These are phyloP conservation scores for Citropsis articulata DNA, from an alignment of 345 rosid genomes.

Conservation along the genomic window DNA sequence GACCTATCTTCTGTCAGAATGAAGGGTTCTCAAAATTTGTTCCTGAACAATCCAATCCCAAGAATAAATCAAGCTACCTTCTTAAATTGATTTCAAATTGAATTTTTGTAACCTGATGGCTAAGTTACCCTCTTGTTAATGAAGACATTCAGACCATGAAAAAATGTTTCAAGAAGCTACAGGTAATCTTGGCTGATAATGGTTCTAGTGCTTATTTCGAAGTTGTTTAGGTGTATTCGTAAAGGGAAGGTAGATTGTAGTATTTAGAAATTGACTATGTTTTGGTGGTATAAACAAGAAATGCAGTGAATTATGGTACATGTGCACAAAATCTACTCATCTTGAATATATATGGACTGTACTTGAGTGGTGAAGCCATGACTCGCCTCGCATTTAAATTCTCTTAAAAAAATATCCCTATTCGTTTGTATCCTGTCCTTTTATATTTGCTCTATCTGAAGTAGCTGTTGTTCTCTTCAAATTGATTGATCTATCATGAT, in stretches of 20 bases:
- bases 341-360: background rate
- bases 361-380: background rate
- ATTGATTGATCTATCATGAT: background rate
- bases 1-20: background rate
- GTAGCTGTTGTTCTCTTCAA: background rate
- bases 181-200: background rate
- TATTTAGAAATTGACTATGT: background rate
- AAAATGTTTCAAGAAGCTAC: background rate
- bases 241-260: background rate
- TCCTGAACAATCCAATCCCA: too few relatives aligned
- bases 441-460: background rate
- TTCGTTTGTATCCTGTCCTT: background rate
- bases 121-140: background rate
- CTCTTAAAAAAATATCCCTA: background rate
- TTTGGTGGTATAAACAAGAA: background rate
- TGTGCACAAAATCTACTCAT: background rate
- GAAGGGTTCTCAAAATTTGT: background rate
- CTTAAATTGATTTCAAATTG: background rate
- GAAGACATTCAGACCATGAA: background rate
- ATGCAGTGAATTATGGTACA: background rate
- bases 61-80: background rate
- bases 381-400: background rate
- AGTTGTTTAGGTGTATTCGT: background rate
- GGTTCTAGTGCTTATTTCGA: background rate
- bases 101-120: background rate